Evolutionary conservation across 345 rosid species (phyloP), one percentile per base, ranked within the genome.

Genomic region (Acer campestre): DNA sequence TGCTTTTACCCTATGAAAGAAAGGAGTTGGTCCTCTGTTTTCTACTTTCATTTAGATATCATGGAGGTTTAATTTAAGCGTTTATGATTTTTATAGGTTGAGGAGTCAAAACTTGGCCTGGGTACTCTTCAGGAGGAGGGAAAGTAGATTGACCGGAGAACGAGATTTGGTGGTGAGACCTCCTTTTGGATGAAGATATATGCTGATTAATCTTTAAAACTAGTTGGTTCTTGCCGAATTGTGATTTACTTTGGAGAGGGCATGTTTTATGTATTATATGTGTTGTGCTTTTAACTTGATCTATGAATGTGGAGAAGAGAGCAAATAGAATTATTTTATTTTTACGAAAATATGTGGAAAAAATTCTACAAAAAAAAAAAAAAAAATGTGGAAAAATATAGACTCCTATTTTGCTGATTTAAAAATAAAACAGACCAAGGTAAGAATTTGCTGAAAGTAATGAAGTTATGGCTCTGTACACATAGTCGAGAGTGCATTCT

Each of bases 121-220:
- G 42, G 61, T 29, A 71, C 56, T 23, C 38, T 64, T 35, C 7
- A 59, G 44, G 55, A 25, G 27, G n/a, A 71, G 61, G 61, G 42
- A 71, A 20, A 61, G 17, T 53, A 76, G 58, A 51, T 44, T 14
- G 53, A 53, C 49, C 13, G 11, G 72, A 59, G 35, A 64, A 77
- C 70, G 11, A 51, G 40, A 48, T 63, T 67, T 63, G 27, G 65
- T 51, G 81, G 82, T 75, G 74, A 80, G 83, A 61, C 38, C 71
- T 75, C 29, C 55, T 61, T 70, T 38, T 68, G 11, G 13, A 44
- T 42, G 17, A 27, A 17, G 65, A 53, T 20, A 22, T 11, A 27
- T 29, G 44, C 73, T 3, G 14, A 29, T 23, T 51, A 51, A 5
- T 31, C 62, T 35, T 51, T 18, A 40, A 49, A 25, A 13, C 66